phyloP scores from a whole-genome alignment of 176 grass and related monocot genomes.

The Bolboschoenus planiculmis region DNA sequence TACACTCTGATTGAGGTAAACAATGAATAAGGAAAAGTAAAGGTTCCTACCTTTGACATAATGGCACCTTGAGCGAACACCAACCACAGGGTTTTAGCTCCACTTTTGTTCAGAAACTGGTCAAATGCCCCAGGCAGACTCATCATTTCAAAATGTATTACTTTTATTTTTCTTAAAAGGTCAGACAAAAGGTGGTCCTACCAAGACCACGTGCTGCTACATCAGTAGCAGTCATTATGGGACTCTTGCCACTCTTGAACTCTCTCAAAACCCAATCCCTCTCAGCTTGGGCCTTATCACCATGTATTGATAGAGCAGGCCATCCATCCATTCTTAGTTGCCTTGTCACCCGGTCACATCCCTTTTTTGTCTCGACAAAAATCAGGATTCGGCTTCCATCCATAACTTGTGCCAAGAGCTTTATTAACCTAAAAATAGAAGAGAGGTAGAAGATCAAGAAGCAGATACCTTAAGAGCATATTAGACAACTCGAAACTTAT shows the following conservation, averaged over 20 bases:
- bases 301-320: conserved; percentile 95
- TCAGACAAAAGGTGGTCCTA: conserved; percentile 78
- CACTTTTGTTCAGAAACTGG: conserved; percentile 73
- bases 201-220: conserved; percentile 99
- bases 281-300: conserved; percentile 92
- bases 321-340: conserved; percentile 99
- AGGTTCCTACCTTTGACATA: conserved; percentile 88
- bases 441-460: neutral
- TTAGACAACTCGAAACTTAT: neutral
- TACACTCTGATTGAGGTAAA: conserved; percentile 61
- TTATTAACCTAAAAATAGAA: conserved; percentile 55
- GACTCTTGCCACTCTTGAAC: conserved; percentile 93
- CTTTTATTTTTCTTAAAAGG: conserved; percentile 29
- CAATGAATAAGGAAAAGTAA: conserved; percentile 26
- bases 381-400: conserved; percentile 84
- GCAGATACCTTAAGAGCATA: neutral
- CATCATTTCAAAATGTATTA: conserved; percentile 47
- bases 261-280: conserved; percentile 91
- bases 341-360: conserved; percentile 80
- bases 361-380: conserved; percentile 98
- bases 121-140: conserved; percentile 73
- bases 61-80: conserved; percentile 86
- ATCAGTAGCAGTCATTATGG: conserved; percentile 97
- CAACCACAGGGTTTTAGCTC: conserved; percentile 87
- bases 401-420: conserved; percentile 76